Evolutionary conservation across 805 yeast species (phyloP).

Genomic region (Nakazawaea peltata): DNA sequence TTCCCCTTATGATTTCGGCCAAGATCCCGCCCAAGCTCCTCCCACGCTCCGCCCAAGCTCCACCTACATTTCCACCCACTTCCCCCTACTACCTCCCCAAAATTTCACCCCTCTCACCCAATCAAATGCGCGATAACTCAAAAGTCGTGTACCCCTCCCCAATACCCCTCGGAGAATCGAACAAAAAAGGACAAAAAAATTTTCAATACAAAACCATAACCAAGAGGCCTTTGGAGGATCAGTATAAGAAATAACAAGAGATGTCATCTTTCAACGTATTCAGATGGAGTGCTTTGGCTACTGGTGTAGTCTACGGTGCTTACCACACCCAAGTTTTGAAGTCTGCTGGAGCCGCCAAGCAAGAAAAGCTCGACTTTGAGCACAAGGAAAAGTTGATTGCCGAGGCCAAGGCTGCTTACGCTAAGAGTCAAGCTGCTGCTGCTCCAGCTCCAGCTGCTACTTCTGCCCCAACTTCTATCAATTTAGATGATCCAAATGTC

Average conservation of each 20-base stretch:
- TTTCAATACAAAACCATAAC: neutral
- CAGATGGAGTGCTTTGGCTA: conserved; percentile 86
- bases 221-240: neutral
- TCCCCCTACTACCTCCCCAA: neutral
- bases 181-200: too few species aligned
- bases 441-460: conserved; percentile 29
- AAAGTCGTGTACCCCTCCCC: too few species aligned
- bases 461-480: conserved; percentile 40
- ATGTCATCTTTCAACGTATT: conserved; percentile 58
- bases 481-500: conserved; percentile 85
- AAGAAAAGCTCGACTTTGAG: conserved; percentile 50
- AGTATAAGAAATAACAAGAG: conserved; percentile 9
- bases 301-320: conserved; percentile 86
- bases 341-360: conserved; percentile 47
- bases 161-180: too few species aligned
- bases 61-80: too few species aligned
- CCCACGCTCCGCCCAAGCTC: too few species aligned
- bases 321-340: conserved; percentile 70
- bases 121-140: too few species aligned
- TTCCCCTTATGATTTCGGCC: too few species aligned
- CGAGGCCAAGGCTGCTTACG: conserved; percentile 86
- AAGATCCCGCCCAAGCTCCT: too few species aligned
- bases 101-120: too few species aligned
- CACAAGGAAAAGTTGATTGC: conserved; percentile 68
- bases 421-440: conserved; percentile 45